These are phyloP conservation scores for Thamnidium elegans DNA, from an alignment of 192 early-diverging fungal species.

Conservation along the genomic window DNA sequence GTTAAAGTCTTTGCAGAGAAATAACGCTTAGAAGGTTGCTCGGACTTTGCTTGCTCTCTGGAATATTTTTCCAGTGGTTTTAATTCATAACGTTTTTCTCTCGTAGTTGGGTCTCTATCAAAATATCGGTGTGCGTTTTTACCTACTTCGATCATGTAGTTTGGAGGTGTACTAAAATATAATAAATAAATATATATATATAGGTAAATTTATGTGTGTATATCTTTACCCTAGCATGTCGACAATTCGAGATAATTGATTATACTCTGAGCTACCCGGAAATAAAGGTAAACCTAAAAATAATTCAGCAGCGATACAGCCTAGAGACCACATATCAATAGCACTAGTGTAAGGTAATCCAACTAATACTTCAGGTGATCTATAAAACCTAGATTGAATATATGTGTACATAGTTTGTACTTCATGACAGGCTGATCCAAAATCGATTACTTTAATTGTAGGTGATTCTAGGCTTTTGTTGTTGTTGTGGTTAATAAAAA, in stretches of 20 bases:
- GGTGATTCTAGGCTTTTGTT: constrained; percentile 76
- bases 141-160: constrained; percentile 91
- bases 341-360: constrained; percentile 88
- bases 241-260: constrained; percentile 92
- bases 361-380: constrained; percentile 92
- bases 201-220: constrained; percentile 1
- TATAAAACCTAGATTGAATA: constrained; percentile 97
- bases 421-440: constrained; percentile 96
- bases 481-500: not conserved
- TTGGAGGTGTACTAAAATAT: constrained; percentile 64
- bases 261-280: constrained; percentile 94
- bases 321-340: constrained; percentile 99
- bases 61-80: constrained; percentile 71
- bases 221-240: constrained; percentile 78
- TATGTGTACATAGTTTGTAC: constrained; percentile 95
- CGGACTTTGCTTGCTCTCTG: constrained; percentile 74
- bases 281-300: constrained; percentile 94
- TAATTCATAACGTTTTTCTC: not conserved
- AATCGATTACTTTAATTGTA: constrained; percentile 96
- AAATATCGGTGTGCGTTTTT: constrained; percentile 88
- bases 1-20: constrained; percentile 82
- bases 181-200: not conserved
- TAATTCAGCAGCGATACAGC: constrained; percentile 97
- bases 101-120: constrained; percentile 43
- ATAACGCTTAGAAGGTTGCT: constrained; percentile 92